A percentile compares a stretch with the other conserved stretches of the same genome.
Conservation (phyloP, 805 yeast genomes). For the Maudiozyma barnettii region DNA sequence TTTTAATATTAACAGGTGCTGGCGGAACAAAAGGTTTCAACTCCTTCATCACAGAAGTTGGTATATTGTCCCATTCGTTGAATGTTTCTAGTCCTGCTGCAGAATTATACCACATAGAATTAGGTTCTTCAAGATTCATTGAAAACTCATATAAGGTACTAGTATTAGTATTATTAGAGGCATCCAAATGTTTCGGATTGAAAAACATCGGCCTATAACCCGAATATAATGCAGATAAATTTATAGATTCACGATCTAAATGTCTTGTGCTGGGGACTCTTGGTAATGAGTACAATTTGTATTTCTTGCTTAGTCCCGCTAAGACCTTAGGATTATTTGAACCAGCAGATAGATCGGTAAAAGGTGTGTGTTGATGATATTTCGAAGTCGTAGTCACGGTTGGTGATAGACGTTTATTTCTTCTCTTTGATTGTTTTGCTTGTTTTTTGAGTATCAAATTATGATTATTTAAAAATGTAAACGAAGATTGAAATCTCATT, state of each 20-base stretch:
- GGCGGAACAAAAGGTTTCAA: constrained; percentile 32
- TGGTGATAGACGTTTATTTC: constrained; percentile 2
- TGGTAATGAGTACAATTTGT: constrained; percentile 24
- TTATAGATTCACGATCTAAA: constrained; percentile 18
- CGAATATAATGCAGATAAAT: constrained; percentile 19
- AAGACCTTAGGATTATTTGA: neutral
- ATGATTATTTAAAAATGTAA: constrained; percentile 18
- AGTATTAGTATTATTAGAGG: constrained; percentile 5
- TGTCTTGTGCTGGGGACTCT: constrained; percentile 22
- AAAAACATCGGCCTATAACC: constrained; percentile 27
- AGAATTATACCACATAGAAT: constrained; percentile 25
- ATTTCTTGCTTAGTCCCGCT: constrained; percentile 3
- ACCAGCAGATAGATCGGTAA: neutral
- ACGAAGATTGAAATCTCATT: constrained; percentile 16
- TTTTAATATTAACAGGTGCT: neutral
- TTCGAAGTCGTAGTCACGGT: constrained; percentile 4
- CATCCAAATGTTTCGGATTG: constrained; percentile 5
- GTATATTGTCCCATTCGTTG: constrained; percentile 28
- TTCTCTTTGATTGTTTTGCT: constrained; percentile 1
- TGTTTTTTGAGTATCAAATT: constrained; percentile 10
- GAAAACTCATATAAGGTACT: constrained; percentile 21
- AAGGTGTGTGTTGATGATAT: constrained; percentile 3
- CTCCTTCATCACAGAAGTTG: constrained; percentile 23
- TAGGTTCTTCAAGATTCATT: constrained; percentile 22
- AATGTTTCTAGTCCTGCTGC: constrained; percentile 31